Evolutionary conservation across 129 eudicot genomes (phyloP).

Genomic region (Pittosporum tobira): DNA sequence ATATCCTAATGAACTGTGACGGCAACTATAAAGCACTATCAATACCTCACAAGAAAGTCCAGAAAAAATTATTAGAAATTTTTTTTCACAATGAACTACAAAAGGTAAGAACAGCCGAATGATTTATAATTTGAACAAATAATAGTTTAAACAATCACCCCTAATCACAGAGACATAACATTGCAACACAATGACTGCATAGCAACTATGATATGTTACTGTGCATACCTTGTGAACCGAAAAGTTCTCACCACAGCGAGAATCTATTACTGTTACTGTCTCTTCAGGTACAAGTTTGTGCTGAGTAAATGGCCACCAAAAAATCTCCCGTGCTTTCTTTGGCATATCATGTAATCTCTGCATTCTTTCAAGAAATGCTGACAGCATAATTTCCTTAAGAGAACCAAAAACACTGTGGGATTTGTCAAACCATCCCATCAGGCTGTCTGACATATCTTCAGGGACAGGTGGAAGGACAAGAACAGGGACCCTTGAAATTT

Average conservation of each 20-base stretch:
- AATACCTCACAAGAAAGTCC: not conserved
- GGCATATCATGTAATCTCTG: constrained; percentile 69
- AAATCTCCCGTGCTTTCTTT: constrained; percentile 58
- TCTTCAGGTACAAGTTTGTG: constrained; percentile 84
- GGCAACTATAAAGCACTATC: constrained; percentile 1
- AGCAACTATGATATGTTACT: not conserved
- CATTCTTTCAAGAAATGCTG: constrained; percentile 46
- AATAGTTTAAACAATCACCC: not conserved
- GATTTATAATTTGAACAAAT: not conserved
- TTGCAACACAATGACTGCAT: not conserved
- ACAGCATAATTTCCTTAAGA: constrained; percentile 53
- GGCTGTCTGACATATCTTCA: constrained; percentile 60
- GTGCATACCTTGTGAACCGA: constrained; percentile 76
- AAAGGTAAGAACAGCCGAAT: not conserved
- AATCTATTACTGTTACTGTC: constrained; percentile 83
- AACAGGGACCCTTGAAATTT: constrained; percentile 67
- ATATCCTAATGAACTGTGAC: constrained; percentile 7
- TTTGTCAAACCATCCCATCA: constrained; percentile 74
- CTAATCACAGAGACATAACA: not conserved
- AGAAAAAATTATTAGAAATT: not conserved
- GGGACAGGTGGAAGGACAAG: constrained; percentile 86
- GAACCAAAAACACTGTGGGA: constrained; percentile 53
- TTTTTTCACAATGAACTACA: not conserved
- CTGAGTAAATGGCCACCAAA: constrained; percentile 99
- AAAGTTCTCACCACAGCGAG: constrained; percentile 96